These are phyloP conservation scores for Chrysoporthe austroafricana DNA, from an alignment of 2,329 filamentous ascomycete species.

Conservation along the genomic window DNA sequence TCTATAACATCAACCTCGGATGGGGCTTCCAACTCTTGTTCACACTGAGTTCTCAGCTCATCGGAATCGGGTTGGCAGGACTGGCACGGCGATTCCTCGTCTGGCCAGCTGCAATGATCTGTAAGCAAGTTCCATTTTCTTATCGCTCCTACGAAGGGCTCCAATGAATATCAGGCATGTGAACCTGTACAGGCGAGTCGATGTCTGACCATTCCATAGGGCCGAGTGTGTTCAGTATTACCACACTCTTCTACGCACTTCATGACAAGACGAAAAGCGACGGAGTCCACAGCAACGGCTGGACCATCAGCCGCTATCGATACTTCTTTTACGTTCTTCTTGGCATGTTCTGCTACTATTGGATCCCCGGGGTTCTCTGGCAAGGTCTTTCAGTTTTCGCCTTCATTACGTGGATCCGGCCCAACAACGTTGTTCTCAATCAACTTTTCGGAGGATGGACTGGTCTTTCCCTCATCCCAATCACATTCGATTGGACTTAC, in stretches of 20 bases:
- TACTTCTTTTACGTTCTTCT: conserved; percentile 49
- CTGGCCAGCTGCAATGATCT: conserved; percentile 55
- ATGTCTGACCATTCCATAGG: conserved; percentile 11
- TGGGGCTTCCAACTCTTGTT: conserved; percentile 55
- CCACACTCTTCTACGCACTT: conserved; percentile 50
- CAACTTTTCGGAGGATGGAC: conserved; percentile 54
- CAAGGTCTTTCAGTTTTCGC: conserved; percentile 50
- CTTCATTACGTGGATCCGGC: conserved; percentile 52
- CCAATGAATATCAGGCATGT: neutral
- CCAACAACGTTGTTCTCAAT: conserved; percentile 51
- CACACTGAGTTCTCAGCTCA: conserved; percentile 54
- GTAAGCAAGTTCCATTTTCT: conserved; percentile 29
- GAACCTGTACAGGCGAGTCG: neutral
- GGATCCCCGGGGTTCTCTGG: conserved; percentile 26
- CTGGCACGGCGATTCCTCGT: conserved; percentile 52
- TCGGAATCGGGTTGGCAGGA: conserved; percentile 57
- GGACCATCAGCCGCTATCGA: conserved; percentile 49
- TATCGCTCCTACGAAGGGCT: neutral
- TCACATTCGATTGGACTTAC: conserved; percentile 48
- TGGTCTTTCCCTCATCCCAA: conserved; percentile 46
- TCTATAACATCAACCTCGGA: conserved; percentile 46
- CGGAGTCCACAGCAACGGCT: conserved; percentile 46
- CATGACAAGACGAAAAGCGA: conserved; percentile 47
- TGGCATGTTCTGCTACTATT: conserved; percentile 53
- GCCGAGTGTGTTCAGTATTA: conserved; percentile 48